Evolutionary conservation across 208 protist species (phyloP).

Genomic region (Jaenimonas drosophilae): DNA sequence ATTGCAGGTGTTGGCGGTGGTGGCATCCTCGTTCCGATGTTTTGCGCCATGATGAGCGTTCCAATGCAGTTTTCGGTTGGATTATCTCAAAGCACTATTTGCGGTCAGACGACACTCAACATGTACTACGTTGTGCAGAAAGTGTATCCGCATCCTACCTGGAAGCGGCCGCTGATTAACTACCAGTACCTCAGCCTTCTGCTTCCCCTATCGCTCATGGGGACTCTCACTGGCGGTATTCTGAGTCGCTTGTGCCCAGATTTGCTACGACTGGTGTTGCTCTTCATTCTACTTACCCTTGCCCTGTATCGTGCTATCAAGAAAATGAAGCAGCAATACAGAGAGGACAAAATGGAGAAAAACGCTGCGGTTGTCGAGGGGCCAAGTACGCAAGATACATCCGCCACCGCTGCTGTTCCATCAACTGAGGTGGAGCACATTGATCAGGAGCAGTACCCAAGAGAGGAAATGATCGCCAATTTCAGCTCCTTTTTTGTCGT

Average conservation of each 20-base stretch:
- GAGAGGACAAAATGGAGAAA: constrained; percentile 11
- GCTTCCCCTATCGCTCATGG: constrained; percentile 60
- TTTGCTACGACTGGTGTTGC: constrained; percentile 56
- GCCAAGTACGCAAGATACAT: background rate
- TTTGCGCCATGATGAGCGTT: constrained; percentile 31
- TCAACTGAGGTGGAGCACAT: constrained; percentile 1
- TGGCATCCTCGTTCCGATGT: constrained; percentile 80
- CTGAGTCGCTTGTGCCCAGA: constrained; percentile 73
- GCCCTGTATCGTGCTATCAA: constrained; percentile 53
- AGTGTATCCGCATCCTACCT: constrained; percentile 31
- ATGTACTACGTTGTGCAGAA: constrained; percentile 44
- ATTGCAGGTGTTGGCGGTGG: constrained; percentile 76
- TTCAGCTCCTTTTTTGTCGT: constrained; percentile 49
- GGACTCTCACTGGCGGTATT: constrained; percentile 61
- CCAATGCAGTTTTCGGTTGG: constrained; percentile 57
- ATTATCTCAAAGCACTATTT: constrained; percentile 80
- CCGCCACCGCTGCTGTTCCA: constrained; percentile 1
- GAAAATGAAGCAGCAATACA: constrained; percentile 56
- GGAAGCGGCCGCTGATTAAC: constrained; percentile 73
- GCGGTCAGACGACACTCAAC: constrained; percentile 74
- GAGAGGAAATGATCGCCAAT: constrained; percentile 18
- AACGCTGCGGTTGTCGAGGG: constrained; percentile 9
- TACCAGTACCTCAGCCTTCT: constrained; percentile 76
- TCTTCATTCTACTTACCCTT: constrained; percentile 48
- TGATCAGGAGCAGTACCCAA: constrained; percentile 4